Base-by-base conservation (phyloP, 352 stramenopile species). In the Phytophthora citrophthora region DNA sequence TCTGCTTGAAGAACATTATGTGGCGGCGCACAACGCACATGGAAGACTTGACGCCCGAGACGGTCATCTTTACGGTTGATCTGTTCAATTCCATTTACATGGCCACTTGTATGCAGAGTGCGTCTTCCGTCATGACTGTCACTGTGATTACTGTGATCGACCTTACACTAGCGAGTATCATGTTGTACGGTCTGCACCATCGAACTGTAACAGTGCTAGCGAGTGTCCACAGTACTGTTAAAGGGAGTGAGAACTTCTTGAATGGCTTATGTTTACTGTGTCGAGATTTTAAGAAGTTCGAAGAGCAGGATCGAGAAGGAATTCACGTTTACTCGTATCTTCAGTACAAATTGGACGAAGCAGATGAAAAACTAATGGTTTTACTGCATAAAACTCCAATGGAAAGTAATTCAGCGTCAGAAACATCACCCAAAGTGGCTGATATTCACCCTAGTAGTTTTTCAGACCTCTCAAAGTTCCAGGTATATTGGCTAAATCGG, bases 261-360 rank as follows among this genome's bases (percentile, higher is more conserved):
- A 50, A 1, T 7, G 31, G 5, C 5, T 11, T 60, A 0, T 55
- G 34, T 24, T 23, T 24, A 27, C 45, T 67, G 8, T 60, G 39
- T 45, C 31, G 50, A 16, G 38, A 46, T 38, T 24, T 24, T 4
- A 6, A 38, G 23, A 27, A 34, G 15, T 61, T 55, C 9, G 13
- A 32, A 8, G 36, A 54, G 3, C 58, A 67, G 13, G 7, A 9
- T 27, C 58, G 50, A n/a, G n/a, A 13, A 18, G 41, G 26, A 4
- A 45, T 67, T 16, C 23, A 34, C 1, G 20, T 61, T 0, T 43
- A 36, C 29, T 67, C 58, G 1, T 36, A 39, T 16, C 50, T 67
- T 43, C 50, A 31, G 6, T 47, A 67, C 49, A 47, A 20, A 4
- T 49, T 68, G 27, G 51, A 50, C 23, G 13, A 6, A 3, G 26